Percentiles rank a stretch among this genome's conserved stretches.
Evolutionary conservation across 441 rosid genomes (phyloP).

Genomic region (Croton laevigatus): DNA sequence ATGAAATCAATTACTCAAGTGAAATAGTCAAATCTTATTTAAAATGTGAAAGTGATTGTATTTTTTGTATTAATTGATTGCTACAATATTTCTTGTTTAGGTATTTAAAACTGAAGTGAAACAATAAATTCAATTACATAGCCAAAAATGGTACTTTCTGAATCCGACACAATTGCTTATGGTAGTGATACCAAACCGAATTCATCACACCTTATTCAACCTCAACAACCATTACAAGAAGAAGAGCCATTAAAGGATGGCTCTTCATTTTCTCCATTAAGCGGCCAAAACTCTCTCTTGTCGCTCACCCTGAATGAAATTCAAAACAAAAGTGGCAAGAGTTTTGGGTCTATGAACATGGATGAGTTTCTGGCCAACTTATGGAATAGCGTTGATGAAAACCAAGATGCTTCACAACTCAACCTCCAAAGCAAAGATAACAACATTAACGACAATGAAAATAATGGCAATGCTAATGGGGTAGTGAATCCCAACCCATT

Average conservation of each 20-base stretch:
- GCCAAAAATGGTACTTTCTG: conserved; percentile 32
- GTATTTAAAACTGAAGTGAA: neutral
- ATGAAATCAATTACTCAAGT: no score
- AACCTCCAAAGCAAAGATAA: conserved; percentile 26
- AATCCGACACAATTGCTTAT: conserved; percentile 23
- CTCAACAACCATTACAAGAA: conserved; percentile 20
- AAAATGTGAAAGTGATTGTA: no score
- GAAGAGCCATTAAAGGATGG: conserved; percentile 36
- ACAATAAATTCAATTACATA: neutral
- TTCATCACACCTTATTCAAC: conserved; percentile 7
- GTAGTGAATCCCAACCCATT: conserved; percentile 20
- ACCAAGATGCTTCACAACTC: conserved; percentile 27
- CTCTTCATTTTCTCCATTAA: conserved; percentile 30
- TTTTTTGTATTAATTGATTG: neutral
- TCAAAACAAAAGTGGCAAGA: conserved; percentile 69
- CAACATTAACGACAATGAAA: conserved; percentile 14
- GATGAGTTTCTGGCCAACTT: conserved; percentile 72
- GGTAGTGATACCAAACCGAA: conserved; percentile 22
- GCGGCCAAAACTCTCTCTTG: conserved; percentile 48
- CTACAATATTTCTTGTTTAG: neutral
- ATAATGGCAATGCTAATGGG: neutral
- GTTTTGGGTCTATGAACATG: conserved; percentile 68
- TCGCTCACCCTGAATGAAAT: conserved; percentile 74
- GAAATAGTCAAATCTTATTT: no score
- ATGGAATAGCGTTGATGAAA: conserved; percentile 44